A percentile compares a stretch with the other conserved stretches of the same genome.
Conservation (phyloP, 148 eudicot genomes). For the Diospyros kaki region DNA sequence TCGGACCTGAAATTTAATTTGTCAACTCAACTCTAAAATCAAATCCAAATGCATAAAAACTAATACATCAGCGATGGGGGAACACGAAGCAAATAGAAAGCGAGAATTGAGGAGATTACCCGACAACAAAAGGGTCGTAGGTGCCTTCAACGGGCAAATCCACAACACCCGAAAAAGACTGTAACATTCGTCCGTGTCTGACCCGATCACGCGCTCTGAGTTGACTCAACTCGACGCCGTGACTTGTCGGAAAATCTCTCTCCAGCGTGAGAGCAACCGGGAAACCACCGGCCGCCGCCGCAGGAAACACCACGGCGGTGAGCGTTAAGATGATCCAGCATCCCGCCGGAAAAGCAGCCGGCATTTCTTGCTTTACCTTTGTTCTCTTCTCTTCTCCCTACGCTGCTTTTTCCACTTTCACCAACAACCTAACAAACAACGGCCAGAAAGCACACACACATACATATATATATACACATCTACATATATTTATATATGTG, state of each 20-base stretch:
- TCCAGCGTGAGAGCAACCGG: slow-evolving; percentile 51
- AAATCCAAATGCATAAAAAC: background rate
- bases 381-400: background rate
- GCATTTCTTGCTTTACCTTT: slow-evolving; percentile 17
- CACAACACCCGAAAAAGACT: slow-evolving; percentile 54
- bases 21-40: background rate
- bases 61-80: no score
- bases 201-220: slow-evolving; percentile 68
- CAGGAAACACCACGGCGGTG: slow-evolving; percentile 20
- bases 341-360: slow-evolving; percentile 13
- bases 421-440: slow-evolving; percentile 12
- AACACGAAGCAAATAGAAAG: background rate
- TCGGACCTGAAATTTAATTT: background rate
- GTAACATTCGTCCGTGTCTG: slow-evolving; percentile 68
- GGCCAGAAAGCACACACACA: background rate
- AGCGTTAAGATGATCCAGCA: slow-evolving; percentile 28
- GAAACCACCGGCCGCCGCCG: slow-evolving; percentile 30
- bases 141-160: slow-evolving; percentile 84
- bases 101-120: slow-evolving; percentile 36
- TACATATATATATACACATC: background rate
- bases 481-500: background rate
- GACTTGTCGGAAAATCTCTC: slow-evolving; percentile 62
- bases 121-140: slow-evolving; percentile 79
- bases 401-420: background rate
- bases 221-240: slow-evolving; percentile 66